Conservation (phyloP, 73 alveolate genomes). For the Paraurostyla sp. region DNA sequence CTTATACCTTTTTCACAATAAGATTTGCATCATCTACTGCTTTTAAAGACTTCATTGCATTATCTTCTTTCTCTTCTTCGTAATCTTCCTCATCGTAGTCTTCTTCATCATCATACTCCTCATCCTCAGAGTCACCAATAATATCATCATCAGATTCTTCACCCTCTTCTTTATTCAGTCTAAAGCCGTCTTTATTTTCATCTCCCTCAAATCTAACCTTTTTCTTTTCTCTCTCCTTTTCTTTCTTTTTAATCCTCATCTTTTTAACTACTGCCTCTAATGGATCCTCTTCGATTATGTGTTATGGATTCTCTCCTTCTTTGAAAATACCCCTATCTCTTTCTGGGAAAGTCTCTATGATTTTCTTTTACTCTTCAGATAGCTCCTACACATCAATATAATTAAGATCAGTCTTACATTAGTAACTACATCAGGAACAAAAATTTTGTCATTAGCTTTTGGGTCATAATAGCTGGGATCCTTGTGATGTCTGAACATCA, state of each 20-base stretch:
- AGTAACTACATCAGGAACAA: constrained; percentile 50
- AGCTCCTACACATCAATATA: not conserved
- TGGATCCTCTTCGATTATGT: constrained; percentile 47
- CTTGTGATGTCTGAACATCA: constrained; percentile 61
- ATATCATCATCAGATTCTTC: not conserved
- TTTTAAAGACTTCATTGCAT: not conserved
- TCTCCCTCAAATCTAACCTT: constrained; percentile 20
- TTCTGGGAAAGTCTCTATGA: constrained; percentile 60
- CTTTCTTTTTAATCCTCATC: constrained; percentile 39
- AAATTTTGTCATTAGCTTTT: constrained; percentile 58
- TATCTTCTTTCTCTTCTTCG: constrained; percentile 24
- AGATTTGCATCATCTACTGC: not conserved
- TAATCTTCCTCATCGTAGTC: constrained; percentile 50
- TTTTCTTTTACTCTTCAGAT: constrained; percentile 33
- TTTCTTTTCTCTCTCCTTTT: constrained; percentile 6
- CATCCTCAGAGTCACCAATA: constrained; percentile 18
- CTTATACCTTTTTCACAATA: constrained; percentile 5
- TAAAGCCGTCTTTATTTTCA: not conserved
- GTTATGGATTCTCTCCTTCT: constrained; percentile 12
- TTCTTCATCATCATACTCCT: constrained; percentile 34
- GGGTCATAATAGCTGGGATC: constrained; percentile 69
- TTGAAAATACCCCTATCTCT: constrained; percentile 54
- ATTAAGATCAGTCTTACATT: not conserved
- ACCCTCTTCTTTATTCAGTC: not conserved
- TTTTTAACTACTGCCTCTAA: constrained; percentile 58